Conservation (phyloP, 2,329 filamentous ascomycete species). For the Colletotrichum orchidophilum region DNA sequence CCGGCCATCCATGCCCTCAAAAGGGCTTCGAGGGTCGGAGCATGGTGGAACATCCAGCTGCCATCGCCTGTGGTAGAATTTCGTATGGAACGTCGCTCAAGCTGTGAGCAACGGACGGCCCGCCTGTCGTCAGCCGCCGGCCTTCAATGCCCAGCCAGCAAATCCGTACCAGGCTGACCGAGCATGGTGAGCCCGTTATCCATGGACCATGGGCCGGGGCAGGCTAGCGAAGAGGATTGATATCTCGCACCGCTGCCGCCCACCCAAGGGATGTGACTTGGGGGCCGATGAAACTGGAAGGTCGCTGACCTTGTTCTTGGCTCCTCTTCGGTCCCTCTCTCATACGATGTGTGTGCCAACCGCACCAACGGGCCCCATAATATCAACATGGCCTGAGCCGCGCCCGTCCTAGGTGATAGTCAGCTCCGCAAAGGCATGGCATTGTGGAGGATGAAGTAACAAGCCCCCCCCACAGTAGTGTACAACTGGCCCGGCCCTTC, state of each 20-base stretch:
- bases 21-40: not conserved
- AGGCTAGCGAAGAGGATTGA: not conserved
- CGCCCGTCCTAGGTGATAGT: slow-evolving; percentile 23
- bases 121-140: not conserved
- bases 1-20: too few species aligned
- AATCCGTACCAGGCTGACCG: not conserved
- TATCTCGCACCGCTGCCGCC: slow-evolving; percentile 19
- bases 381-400: slow-evolving; percentile 28
- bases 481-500: slow-evolving; percentile 1
- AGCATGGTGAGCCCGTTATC: not conserved
- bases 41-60: not conserved
- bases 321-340: slow-evolving; percentile 12
- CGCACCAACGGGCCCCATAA: not conserved
- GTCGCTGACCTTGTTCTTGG: slow-evolving; percentile 22
- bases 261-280: slow-evolving; percentile 29
- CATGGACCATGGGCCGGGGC: not conserved
- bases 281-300: slow-evolving; percentile 33
- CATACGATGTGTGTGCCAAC: slow-evolving; percentile 22
- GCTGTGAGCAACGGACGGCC: not conserved
- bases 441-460: slow-evolving; percentile 23
- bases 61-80: slow-evolving; percentile 9
- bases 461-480: slow-evolving; percentile 1
- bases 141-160: not conserved
- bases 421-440: slow-evolving; percentile 29
- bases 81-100: not conserved